Conservation (phyloP, 805 yeast species). For the Nadsonia fulvescens region DNA sequence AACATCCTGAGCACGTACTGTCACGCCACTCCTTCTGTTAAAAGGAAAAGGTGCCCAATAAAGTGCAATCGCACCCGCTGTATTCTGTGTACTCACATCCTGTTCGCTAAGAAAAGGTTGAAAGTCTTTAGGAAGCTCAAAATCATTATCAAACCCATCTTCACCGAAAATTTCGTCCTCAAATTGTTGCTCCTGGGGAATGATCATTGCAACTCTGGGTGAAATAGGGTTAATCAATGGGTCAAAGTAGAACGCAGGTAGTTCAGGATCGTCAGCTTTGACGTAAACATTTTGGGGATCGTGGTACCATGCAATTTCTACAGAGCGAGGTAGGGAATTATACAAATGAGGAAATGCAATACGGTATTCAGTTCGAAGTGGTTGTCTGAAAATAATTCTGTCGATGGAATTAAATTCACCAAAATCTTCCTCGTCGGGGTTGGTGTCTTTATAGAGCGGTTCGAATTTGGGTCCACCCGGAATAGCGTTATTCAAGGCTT, state of each 20-base stretch:
- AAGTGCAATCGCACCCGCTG: conserved; percentile 39
- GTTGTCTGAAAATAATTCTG: conserved; percentile 62
- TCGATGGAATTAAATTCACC: conserved; percentile 85
- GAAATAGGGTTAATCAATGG: conserved; percentile 36
- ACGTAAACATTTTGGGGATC: conserved; percentile 38
- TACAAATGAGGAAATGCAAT: conserved; percentile 78
- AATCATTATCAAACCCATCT: conserved; percentile 23
- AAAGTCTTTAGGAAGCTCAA: conserved; percentile 26
- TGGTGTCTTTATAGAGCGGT: conserved; percentile 52
- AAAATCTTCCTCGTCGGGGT: conserved; percentile 52
- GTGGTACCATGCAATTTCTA: conserved; percentile 43
- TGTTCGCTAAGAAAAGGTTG: conserved; percentile 27
- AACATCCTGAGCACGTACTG: conserved; percentile 76
- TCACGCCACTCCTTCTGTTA: conserved; percentile 52
- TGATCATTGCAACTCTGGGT: conserved; percentile 11
- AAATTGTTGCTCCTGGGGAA: conserved; percentile 8
- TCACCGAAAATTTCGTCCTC: conserved; percentile 13
- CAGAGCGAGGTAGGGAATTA: conserved; percentile 57
- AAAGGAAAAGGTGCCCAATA: conserved; percentile 79
- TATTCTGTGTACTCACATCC: conserved; percentile 29
- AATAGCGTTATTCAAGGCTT: conserved; percentile 67
- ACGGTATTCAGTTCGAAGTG: conserved; percentile 63
- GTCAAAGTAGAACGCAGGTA: conserved; percentile 40
- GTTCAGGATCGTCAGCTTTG: conserved; percentile 29
- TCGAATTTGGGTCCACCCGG: conserved; percentile 97